Percentiles rank a stretch among this genome's conserved stretches.
Evolutionary conservation across 805 yeast genomes (phyloP).

Genomic region (Gaillardinia entomophila): DNA sequence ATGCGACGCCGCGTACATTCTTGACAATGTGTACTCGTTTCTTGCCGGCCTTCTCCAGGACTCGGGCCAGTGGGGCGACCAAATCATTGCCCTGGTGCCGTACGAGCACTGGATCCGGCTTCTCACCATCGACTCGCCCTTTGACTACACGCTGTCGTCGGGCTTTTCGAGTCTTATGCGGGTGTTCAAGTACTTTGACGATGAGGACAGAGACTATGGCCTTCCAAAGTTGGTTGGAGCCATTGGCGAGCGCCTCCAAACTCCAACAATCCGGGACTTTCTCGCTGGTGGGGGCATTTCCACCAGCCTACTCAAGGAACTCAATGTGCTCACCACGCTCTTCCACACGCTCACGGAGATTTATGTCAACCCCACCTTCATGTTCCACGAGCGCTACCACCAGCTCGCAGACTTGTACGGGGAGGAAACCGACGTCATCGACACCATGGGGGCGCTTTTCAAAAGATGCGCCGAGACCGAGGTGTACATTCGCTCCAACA

Average conservation of each 20-base stretch:
- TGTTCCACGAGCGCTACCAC: slow-evolving; percentile 41
- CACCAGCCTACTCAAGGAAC: slow-evolving; percentile 25
- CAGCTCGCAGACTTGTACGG: slow-evolving; percentile 39
- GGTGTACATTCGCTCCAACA: slow-evolving; percentile 38
- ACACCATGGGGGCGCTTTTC: slow-evolving; percentile 40
- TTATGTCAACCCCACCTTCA: slow-evolving; percentile 47
- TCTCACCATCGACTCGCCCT: slow-evolving; percentile 52
- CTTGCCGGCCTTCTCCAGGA: slow-evolving; percentile 49
- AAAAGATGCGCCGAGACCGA: slow-evolving; percentile 56
- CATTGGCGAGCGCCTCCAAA: slow-evolving; percentile 22
- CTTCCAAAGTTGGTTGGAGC: slow-evolving; percentile 29
- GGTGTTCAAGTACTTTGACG: slow-evolving; percentile 52
- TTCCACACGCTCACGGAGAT: slow-evolving; percentile 51
- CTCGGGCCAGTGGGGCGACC: slow-evolving; percentile 42
- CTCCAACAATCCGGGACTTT: slow-evolving; percentile 21
- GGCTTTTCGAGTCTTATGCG: slow-evolving; percentile 49
- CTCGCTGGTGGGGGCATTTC: no score
- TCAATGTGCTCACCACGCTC: slow-evolving; percentile 38
- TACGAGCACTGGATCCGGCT: slow-evolving; percentile 44
- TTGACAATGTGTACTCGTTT: slow-evolving; percentile 45
- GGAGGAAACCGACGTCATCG: slow-evolving; percentile 34
- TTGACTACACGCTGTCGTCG: slow-evolving; percentile 53
- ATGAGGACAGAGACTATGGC: slow-evolving; percentile 47
- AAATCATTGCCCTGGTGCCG: slow-evolving; percentile 29
- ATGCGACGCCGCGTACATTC: slow-evolving; percentile 10